Evolutionary conservation across 805 yeast genomes (phyloP).

Genomic region (Sugiyamaella floridensis): DNA sequence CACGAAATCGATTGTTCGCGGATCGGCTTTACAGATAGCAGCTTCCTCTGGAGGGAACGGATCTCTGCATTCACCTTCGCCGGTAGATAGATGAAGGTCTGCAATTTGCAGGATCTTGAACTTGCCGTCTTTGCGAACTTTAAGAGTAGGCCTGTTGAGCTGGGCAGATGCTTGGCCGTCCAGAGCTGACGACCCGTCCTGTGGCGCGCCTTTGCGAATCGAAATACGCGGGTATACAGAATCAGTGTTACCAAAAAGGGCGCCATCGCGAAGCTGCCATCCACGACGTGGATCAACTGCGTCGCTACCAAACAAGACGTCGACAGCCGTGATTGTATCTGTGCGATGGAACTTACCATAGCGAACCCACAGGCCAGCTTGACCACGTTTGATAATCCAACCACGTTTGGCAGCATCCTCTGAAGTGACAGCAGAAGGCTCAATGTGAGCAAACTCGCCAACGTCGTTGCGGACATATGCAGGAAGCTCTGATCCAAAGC

Average conservation of each 20-base stretch:
- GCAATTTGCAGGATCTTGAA: slow-evolving; percentile 85
- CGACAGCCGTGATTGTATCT: slow-evolving; percentile 49
- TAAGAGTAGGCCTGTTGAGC: slow-evolving; percentile 28
- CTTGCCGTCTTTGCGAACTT: slow-evolving; percentile 38
- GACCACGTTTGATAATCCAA: slow-evolving; percentile 25
- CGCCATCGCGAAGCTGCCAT: slow-evolving; percentile 44
- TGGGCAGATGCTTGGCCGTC: not conserved
- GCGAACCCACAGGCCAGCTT: slow-evolving; percentile 55
- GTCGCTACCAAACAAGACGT: slow-evolving; percentile 64
- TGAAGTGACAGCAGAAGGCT: slow-evolving; percentile 17
- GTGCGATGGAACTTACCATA: slow-evolving; percentile 37
- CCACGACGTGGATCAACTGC: slow-evolving; percentile 71
- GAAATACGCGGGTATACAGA: slow-evolving; percentile 25
- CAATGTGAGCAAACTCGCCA: slow-evolving; percentile 10
- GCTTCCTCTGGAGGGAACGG: slow-evolving; percentile 28
- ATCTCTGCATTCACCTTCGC: slow-evolving; percentile 72
- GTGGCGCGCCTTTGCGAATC: slow-evolving; percentile 10
- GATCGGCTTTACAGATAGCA: slow-evolving; percentile 68
- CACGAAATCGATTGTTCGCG: slow-evolving; percentile 56
- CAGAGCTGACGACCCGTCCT: not conserved
- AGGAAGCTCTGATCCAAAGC: slow-evolving; percentile 7
- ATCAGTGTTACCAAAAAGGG: slow-evolving; percentile 19
- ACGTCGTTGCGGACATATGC: slow-evolving; percentile 18
- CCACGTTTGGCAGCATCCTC: slow-evolving; percentile 25
- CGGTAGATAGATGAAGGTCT: slow-evolving; percentile 85